Percentiles rank a stretch among this genome's conserved stretches.
These are phyloP conservation scores for Gamarada debralockiae DNA, from an alignment of 495 filamentous ascomycete species.

Conservation along the genomic window DNA sequence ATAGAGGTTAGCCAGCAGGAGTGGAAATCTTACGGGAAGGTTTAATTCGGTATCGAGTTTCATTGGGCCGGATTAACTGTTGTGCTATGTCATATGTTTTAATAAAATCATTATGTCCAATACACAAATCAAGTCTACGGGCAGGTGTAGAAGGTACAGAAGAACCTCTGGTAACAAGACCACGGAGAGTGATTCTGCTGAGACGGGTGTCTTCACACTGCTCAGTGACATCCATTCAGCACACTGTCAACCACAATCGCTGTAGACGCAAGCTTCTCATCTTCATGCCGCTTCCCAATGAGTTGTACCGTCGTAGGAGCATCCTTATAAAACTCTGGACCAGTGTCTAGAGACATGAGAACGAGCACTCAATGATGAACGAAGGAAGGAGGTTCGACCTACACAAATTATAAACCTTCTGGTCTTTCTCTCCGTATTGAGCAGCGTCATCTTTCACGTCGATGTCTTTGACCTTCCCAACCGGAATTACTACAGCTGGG, in stretches of 20 bases:
- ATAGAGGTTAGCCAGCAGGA: no score
- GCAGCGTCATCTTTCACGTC: conserved; percentile 10
- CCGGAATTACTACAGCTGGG: conserved; percentile 19
- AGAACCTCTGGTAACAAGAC: no score
- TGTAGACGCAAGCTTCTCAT: conserved; percentile 6
- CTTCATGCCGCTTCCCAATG: conserved; percentile 7
- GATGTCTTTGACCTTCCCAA: conserved; percentile 1
- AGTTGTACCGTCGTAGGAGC: conserved; percentile 10
- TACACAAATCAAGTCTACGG: no score
- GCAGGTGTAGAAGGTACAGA: no score
- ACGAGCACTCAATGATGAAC: background rate
- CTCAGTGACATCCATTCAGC: no score
- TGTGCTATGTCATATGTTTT: no score
- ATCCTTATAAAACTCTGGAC: conserved; percentile 6
- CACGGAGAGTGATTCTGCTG: no score
- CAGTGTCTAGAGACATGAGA: conserved; percentile 1
- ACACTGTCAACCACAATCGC: conserved; percentile 2
- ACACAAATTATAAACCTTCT: conserved; percentile 12
- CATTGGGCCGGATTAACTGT: no score
- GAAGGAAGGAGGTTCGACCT: background rate
- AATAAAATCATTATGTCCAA: no score
- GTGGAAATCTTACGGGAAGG: no score
- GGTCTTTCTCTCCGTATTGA: conserved; percentile 7
- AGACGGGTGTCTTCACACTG: no score
- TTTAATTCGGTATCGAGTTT: no score